These are phyloP conservation scores for Suhomyces bribrorum DNA, from an alignment of 1,139 yeast genomes.

Conservation along the genomic window DNA sequence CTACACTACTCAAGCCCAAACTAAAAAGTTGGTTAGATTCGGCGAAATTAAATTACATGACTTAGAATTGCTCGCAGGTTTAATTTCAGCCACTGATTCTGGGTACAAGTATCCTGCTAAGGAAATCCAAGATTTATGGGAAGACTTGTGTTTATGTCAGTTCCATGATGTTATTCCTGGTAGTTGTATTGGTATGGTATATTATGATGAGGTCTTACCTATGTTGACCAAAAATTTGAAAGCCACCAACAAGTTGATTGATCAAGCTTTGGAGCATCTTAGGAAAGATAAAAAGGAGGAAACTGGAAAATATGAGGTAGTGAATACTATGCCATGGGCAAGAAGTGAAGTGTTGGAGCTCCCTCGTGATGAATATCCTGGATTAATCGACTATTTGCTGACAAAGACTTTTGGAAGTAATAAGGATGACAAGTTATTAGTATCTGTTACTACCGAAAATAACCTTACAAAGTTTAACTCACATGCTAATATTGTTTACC, in stretches of 20 bases:
- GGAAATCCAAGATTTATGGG: slow-evolving; percentile 76
- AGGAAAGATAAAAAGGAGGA: slow-evolving; percentile 12
- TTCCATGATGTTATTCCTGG: slow-evolving; percentile 98
- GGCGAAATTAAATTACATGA: slow-evolving; percentile 83
- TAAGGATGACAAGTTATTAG: slow-evolving; percentile 7
- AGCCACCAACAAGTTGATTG: slow-evolving; percentile 53
- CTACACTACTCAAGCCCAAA: slow-evolving; percentile 88
- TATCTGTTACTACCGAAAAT: slow-evolving; percentile 18
- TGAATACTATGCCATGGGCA: slow-evolving; percentile 72
- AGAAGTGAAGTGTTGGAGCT: slow-evolving; percentile 55
- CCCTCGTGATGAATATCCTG: slow-evolving; percentile 12
- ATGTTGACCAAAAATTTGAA: slow-evolving; percentile 62
- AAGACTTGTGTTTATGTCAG: slow-evolving; percentile 83
- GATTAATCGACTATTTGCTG: slow-evolving; percentile 12
- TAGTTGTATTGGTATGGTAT: slow-evolving; percentile 91
- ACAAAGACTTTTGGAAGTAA: slow-evolving; percentile 1
- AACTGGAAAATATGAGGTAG: slow-evolving; percentile 24
- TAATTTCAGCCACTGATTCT: slow-evolving; percentile 58
- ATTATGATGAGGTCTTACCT: slow-evolving; percentile 86
- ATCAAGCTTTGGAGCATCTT: slow-evolving; percentile 44
- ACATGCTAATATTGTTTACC: slow-evolving; percentile 35
- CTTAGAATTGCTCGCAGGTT: slow-evolving; percentile 78
- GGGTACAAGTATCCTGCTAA: slow-evolving; percentile 69
- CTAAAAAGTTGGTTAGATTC: slow-evolving; percentile 76
- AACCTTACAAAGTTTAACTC: slow-evolving; percentile 20